phyloP scores from a whole-genome alignment of 2,329 filamentous ascomycete species.

The Neoascochyta sp. region DNA sequence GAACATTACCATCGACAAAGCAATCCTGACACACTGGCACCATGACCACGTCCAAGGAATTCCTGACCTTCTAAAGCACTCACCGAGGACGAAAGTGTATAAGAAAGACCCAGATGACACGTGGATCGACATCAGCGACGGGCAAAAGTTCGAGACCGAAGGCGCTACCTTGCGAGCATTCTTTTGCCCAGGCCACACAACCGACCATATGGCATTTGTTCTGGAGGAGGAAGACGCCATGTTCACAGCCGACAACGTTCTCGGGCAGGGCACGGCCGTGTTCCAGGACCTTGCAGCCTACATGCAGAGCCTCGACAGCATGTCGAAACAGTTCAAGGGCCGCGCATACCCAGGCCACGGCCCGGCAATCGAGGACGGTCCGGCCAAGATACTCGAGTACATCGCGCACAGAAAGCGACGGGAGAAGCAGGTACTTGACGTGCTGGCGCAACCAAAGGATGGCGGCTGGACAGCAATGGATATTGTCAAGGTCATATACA shows the following conservation, averaged over 20 bases:
- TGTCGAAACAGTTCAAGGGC: slow-evolving; percentile 63
- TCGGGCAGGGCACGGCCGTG: slow-evolving; percentile 81
- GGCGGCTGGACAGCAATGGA: slow-evolving; percentile 67
- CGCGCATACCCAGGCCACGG: slow-evolving; percentile 87
- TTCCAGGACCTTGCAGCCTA: slow-evolving; percentile 75
- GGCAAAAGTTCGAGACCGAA: slow-evolving; percentile 54
- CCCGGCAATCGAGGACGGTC: slow-evolving; percentile 68
- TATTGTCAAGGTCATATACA: slow-evolving; percentile 84
- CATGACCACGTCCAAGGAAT: slow-evolving; percentile 79
- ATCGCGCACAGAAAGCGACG: slow-evolving; percentile 75
- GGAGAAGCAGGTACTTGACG: slow-evolving; percentile 52
- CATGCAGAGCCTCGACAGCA: slow-evolving; percentile 63
- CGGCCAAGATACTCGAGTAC: slow-evolving; percentile 72
- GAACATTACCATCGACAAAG: slow-evolving; percentile 62
- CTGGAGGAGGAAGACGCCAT: slow-evolving; percentile 75
- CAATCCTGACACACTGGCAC: slow-evolving; percentile 90
- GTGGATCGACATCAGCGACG: slow-evolving; percentile 56
- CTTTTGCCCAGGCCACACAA: slow-evolving; percentile 71
- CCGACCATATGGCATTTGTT: slow-evolving; percentile 76
- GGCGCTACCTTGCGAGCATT: slow-evolving; percentile 66
- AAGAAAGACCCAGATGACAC: slow-evolving; percentile 57
- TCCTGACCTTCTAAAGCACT: slow-evolving; percentile 60
- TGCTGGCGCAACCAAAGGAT: slow-evolving; percentile 30
- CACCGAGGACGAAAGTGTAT: slow-evolving; percentile 61
- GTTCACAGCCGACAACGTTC: slow-evolving; percentile 85